Evolutionary conservation across 192 early-diverging fungal genomes (phyloP), one percentile per base, ranked within the genome.

Genomic region (Coemansia umbellata): DNA sequence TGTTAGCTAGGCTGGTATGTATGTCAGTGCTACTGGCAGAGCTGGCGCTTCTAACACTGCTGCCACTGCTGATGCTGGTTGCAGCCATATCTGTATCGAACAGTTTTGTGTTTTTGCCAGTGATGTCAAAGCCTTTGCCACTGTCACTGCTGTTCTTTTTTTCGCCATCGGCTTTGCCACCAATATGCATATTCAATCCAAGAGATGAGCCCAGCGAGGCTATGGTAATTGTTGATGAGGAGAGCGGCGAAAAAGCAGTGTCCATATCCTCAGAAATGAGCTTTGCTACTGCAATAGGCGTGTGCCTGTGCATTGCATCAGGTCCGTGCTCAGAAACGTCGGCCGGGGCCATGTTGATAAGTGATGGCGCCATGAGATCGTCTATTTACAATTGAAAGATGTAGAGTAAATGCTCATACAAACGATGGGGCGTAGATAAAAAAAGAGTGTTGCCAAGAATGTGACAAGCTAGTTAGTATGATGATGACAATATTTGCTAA

Each of bases 191-290:
- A n/a, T n/a, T n/a, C 42, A 60, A 37, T 11, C 62, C 63, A 7
- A 73, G 63, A 31, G 70, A 61, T 11, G 59, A 66, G 4, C 70
- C 63, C 42, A 74, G 53, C 17, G 65, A 62, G 3, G 65, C 52
- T 21, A 74, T 74, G 11, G 72, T 74, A n/a, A 74, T 67, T 21
- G 65, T 63, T 1, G 72, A 74, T 1, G 72, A 74, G 32, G 72
- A 74, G 5, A 74, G 65, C 47, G 72, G 72, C 37, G 72, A 74
- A 23, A 73, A 60, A 22, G 64, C 33, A 8, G 61, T 40, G 28
- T 65, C 57, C n/a, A 60, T 37, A 9, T 73, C 63, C 8, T 58
- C 63, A 6, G 58, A 53, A 0, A 37, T 39, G 9, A 60, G 43
- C 26, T 60, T 56, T 14, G 48, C 30, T 14, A 49, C 36, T 2